Conservation (phyloP, 495 filamentous ascomycete genomes). For the Penicillium dipodomyicola region DNA sequence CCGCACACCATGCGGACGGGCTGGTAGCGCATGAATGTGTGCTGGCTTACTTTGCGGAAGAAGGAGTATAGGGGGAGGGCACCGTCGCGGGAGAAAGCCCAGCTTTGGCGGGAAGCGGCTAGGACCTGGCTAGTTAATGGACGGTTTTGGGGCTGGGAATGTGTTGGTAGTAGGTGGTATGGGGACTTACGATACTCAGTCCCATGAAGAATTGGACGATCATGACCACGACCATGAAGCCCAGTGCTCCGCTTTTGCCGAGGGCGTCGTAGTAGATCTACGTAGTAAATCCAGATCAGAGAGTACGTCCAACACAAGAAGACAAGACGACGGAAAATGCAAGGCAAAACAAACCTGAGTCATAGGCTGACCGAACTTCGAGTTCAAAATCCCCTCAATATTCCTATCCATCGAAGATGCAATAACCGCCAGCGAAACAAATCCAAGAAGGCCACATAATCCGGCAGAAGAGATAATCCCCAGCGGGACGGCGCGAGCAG, state of each 20-base stretch:
- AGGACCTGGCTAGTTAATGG: slow-evolving; percentile 37
- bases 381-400: slow-evolving; percentile 33
- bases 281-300: neutral
- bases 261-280: slow-evolving; percentile 48
- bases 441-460: slow-evolving; percentile 47
- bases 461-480: slow-evolving; percentile 53
- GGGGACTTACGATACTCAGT: slow-evolving; percentile 35
- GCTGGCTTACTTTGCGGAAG: slow-evolving; percentile 56
- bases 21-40: slow-evolving; percentile 51
- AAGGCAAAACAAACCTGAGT: slow-evolving; percentile 34
- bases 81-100: slow-evolving; percentile 61
- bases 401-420: slow-evolving; percentile 41
- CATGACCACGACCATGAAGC: slow-evolving; percentile 44
- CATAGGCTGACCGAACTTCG: slow-evolving; percentile 47
- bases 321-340: neutral
- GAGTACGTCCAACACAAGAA: neutral
- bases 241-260: slow-evolving; percentile 44
- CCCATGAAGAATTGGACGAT: slow-evolving; percentile 50
- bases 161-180: neutral
- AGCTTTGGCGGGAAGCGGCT: slow-evolving; percentile 56
- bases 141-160: neutral
- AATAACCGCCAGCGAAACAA: slow-evolving; percentile 53
- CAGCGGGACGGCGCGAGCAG: slow-evolving; percentile 58
- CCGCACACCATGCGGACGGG: slow-evolving; percentile 63
- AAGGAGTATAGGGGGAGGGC: slow-evolving; percentile 61